Conservation (phyloP, 768 basidiomycete genomes). For the Pholiota conissans region DNA sequence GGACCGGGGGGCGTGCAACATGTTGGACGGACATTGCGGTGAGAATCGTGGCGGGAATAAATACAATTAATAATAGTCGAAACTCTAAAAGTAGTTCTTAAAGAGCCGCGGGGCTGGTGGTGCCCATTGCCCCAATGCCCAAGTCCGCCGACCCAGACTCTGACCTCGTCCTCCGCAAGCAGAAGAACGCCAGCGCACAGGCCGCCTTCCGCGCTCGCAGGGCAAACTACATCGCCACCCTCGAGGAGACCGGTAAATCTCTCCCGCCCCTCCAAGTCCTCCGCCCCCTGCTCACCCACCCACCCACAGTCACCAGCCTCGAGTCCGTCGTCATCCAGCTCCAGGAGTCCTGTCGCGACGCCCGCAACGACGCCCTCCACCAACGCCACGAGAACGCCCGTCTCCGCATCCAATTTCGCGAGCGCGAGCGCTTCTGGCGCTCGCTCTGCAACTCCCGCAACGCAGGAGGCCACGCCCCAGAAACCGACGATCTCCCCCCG, state of each 20-base stretch:
- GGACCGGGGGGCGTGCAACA: constrained; percentile 25
- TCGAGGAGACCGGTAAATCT: constrained; percentile 72
- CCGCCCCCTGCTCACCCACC: constrained; percentile 14
- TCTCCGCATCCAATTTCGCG: constrained; percentile 62
- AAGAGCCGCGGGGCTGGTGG: too few relatives aligned
- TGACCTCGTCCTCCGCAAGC: constrained; percentile 75
- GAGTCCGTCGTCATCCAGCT: constrained; percentile 84
- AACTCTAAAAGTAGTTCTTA: constrained; percentile 50
- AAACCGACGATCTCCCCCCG: constrained; percentile 53
- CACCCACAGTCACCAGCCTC: constrained; percentile 63
- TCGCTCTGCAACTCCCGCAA: constrained; percentile 68
- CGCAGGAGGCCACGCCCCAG: constrained; percentile 48
- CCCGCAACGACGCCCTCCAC: constrained; percentile 59
- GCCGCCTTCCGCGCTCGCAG: constrained; percentile 81
- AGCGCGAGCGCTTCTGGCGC: constrained; percentile 76
- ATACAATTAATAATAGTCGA: constrained; percentile 36
- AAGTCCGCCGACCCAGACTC: constrained; percentile 41
- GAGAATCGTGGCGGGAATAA: constrained; percentile 37
- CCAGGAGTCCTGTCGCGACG: constrained; percentile 76
- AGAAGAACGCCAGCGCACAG: constrained; percentile 90
- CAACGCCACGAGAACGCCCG: constrained; percentile 66
- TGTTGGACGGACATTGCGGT: constrained; percentile 43
- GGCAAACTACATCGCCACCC: constrained; percentile 84
- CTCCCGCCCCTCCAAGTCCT: constrained; percentile 15
- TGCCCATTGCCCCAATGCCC: constrained; percentile 26